phyloP scores from a whole-genome alignment of 164 flowering plant species.

The Vitis vinifera region DNA sequence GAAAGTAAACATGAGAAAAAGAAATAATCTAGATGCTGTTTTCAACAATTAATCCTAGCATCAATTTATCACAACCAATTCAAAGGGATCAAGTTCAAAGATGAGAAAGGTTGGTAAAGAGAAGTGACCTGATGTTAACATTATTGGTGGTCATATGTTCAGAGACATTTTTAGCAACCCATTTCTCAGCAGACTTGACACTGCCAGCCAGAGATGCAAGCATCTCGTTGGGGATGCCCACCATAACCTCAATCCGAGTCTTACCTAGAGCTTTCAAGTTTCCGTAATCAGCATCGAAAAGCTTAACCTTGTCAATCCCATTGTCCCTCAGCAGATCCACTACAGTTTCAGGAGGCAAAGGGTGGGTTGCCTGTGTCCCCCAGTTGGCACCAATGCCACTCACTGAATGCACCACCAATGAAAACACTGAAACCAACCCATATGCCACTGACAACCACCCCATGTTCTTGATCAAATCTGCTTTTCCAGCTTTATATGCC shows the following conservation, averaged over 20 bases:
- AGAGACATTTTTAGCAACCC: slow-evolving; percentile 90
- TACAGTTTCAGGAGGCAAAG: slow-evolving; percentile 53
- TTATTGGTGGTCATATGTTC: slow-evolving; percentile 37
- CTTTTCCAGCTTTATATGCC: too few species aligned
- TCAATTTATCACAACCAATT: too few species aligned
- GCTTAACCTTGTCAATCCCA: slow-evolving; percentile 83
- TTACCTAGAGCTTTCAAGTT: slow-evolving; percentile 52
- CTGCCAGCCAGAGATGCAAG: slow-evolving; percentile 57
- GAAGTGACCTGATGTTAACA: slow-evolving; percentile 67
- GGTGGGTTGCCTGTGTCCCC: slow-evolving; percentile 86
- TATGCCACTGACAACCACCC: slow-evolving; percentile 9
- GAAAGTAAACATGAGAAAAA: too few species aligned
- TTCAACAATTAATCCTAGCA: too few species aligned
- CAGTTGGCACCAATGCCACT: slow-evolving; percentile 84
- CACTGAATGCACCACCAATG: slow-evolving; percentile 24
- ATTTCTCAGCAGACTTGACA: slow-evolving; percentile 78
- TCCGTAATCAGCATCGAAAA: slow-evolving; percentile 83
- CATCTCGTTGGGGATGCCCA: slow-evolving; percentile 96
- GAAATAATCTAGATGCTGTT: too few species aligned
- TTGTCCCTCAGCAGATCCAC: slow-evolving; percentile 70
- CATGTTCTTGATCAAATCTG: neutral
- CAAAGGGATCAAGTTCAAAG: neutral
- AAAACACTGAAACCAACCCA: slow-evolving; percentile 12
- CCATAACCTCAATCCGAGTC: slow-evolving; percentile 84
- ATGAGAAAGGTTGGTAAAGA: neutral